Conservation (phyloP, 2,329 filamentous ascomycete species). For the Fusarium decemcellulare region DNA sequence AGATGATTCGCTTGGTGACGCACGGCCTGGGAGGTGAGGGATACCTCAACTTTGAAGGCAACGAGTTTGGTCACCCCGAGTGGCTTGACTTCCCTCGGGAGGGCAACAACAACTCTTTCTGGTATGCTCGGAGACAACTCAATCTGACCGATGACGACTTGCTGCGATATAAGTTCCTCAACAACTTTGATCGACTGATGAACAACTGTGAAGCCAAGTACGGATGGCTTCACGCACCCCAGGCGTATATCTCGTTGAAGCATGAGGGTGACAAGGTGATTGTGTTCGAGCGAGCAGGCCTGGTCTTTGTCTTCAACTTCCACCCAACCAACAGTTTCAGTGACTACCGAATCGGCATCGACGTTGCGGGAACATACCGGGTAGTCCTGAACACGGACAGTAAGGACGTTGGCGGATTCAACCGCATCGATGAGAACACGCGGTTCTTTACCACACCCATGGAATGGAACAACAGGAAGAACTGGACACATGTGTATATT, state of each 20-base stretch:
- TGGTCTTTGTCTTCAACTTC: slow-evolving; percentile 98
- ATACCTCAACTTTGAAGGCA: slow-evolving; percentile 98
- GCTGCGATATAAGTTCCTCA: slow-evolving; percentile 90
- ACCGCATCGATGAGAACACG: slow-evolving; percentile 82
- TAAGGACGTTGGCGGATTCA: slow-evolving; percentile 83
- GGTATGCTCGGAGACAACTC: slow-evolving; percentile 93
- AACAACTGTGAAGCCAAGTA: slow-evolving; percentile 89
- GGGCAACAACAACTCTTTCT: slow-evolving; percentile 93
- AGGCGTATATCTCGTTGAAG: slow-evolving; percentile 95
- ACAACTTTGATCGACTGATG: slow-evolving; percentile 95
- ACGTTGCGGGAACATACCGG: slow-evolving; percentile 86
- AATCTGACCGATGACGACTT: slow-evolving; percentile 90
- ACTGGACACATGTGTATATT: slow-evolving; percentile 94
- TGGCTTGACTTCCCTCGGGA: slow-evolving; percentile 98
- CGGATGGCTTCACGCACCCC: slow-evolving; percentile 88
- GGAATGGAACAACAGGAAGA: slow-evolving; percentile 90
- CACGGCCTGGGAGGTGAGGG: slow-evolving; percentile 94
- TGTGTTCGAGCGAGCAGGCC: slow-evolving; percentile 91
- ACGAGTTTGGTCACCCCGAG: slow-evolving; percentile 98
- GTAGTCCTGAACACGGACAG: slow-evolving; percentile 88
- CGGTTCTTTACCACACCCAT: slow-evolving; percentile 94
- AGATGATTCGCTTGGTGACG: slow-evolving; percentile 96
- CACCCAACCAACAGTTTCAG: slow-evolving; percentile 86
- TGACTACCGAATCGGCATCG: slow-evolving; percentile 93
- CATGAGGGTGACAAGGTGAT: slow-evolving; percentile 95